Conservation (phyloP, 2,329 filamentous ascomycete species). For the Pseudogymnoascus sp. region DNA sequence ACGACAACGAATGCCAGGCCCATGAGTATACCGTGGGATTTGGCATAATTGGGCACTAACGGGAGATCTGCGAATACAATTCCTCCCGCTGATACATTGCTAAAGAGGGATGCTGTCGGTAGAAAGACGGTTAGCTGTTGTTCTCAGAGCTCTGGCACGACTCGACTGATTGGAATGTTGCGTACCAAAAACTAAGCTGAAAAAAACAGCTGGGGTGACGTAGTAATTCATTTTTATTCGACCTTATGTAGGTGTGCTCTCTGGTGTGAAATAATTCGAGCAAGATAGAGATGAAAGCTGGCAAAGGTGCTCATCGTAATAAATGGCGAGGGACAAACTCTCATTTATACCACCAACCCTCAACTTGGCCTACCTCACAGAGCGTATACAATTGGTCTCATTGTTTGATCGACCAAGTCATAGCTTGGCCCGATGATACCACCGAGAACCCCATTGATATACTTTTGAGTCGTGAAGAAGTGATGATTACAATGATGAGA, state of each 20-base stretch:
- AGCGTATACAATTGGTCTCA: not conserved
- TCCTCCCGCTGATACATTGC: not conserved
- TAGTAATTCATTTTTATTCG: not conserved
- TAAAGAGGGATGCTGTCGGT: not conserved
- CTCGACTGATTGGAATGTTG: not conserved
- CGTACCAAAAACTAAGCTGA: not conserved
- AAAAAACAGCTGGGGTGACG: not conserved
- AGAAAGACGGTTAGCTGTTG: not conserved
- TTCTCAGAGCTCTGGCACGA: not conserved
- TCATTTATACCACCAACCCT: not conserved
- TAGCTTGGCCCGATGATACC: not conserved
- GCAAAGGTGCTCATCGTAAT: not conserved
- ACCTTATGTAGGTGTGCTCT: too few relatives aligned
- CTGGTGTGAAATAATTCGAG: not conserved
- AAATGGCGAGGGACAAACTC: not conserved
- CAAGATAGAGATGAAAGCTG: not conserved
- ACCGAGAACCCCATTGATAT: slow-evolving; percentile 1
- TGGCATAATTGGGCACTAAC: slow-evolving; percentile 10
- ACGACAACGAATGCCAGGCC: slow-evolving; percentile 48
- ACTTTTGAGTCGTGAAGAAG: not conserved
- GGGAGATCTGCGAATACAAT: not conserved
- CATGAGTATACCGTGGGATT: slow-evolving; percentile 53
- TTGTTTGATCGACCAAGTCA: not conserved
- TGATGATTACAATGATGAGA: not conserved
- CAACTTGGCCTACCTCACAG: not conserved